These are phyloP conservation scores for Physaria fendleri DNA, from an alignment of 345 rosid species.

Conservation along the genomic window DNA sequence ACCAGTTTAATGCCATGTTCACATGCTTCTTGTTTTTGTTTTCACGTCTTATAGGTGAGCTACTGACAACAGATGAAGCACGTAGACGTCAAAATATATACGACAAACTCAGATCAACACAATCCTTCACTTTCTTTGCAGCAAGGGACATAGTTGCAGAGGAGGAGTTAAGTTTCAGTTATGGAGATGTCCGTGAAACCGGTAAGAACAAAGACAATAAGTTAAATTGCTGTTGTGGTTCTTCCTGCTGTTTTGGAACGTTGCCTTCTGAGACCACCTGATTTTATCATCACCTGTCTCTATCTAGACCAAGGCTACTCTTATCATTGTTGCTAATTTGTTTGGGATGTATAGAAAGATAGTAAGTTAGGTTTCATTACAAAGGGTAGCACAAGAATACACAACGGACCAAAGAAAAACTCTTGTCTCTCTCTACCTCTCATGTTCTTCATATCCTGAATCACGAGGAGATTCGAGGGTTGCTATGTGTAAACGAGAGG, in stretches of 20 bases:
- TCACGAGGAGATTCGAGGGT: slow-evolving; percentile 29
- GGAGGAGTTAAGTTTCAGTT: slow-evolving; percentile 75
- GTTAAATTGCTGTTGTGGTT: slow-evolving; percentile 62
- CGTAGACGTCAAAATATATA: slow-evolving; percentile 55
- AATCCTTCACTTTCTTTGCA: slow-evolving; percentile 60
- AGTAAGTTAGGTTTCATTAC: too few relatives aligned
- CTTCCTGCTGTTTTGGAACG: slow-evolving; percentile 56
- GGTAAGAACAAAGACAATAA: slow-evolving; percentile 33
- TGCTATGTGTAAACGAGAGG: too few relatives aligned
- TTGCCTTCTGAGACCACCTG: slow-evolving; percentile 72
- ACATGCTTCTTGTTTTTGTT: neutral
- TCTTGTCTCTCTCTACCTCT: slow-evolving; percentile 22
- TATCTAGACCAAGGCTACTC: neutral
- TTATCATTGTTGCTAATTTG: too few relatives aligned
- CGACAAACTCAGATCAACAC: slow-evolving; percentile 46
- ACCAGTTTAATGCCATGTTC: neutral
- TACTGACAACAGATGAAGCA: slow-evolving; percentile 66
- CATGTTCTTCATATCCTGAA: slow-evolving; percentile 33
- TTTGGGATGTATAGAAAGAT: too few relatives aligned
- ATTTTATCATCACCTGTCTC: neutral
- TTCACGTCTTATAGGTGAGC: slow-evolving; percentile 58
- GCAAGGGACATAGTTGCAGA: slow-evolving; percentile 52
- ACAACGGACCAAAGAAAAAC: slow-evolving; percentile 16
- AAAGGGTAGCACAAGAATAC: neutral
- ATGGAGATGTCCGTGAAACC: slow-evolving; percentile 49